Conservation (phyloP, 129 eudicot genomes). For the Sambucus nigra region DNA sequence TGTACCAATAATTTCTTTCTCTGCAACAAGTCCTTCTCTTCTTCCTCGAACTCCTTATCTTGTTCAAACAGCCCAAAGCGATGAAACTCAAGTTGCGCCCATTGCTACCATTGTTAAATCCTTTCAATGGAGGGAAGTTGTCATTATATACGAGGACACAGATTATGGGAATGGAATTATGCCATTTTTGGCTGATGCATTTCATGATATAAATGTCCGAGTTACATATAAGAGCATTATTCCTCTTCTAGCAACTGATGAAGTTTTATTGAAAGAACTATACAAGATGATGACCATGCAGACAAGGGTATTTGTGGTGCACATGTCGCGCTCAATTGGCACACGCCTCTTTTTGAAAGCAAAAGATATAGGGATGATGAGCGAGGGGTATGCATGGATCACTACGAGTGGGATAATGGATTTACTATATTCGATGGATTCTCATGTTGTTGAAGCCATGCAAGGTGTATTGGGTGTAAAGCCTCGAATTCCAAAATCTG, state of each 20-base stretch:
- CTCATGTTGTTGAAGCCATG: no score
- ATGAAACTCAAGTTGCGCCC: slow-evolving; percentile 4
- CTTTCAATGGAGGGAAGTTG: slow-evolving; percentile 14
- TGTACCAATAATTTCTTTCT: no score
- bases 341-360: no score
- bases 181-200: slow-evolving; percentile 24
- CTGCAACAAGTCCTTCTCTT: no score
- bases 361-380: no score
- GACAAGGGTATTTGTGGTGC: slow-evolving; percentile 35
- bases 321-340: no score
- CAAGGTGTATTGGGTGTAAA: no score
- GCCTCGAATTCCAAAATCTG: no score
- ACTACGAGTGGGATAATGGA: slow-evolving; percentile 23
- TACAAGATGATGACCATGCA: slow-evolving; percentile 34
- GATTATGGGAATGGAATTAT: slow-evolving; percentile 28
- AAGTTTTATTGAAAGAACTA: slow-evolving; percentile 14
- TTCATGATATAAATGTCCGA: slow-evolving; percentile 15
- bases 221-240: slow-evolving; percentile 22
- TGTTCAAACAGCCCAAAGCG: neutral
- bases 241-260: slow-evolving; percentile 17
- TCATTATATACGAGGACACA: slow-evolving; percentile 12
- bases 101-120: slow-evolving; percentile 1
- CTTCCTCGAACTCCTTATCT: no score
- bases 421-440: no score
- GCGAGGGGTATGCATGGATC: slow-evolving; percentile 34